Evolutionary conservation across 2,329 filamentous ascomycete genomes (phyloP).

Genomic region (Westerdykella sp.): DNA sequence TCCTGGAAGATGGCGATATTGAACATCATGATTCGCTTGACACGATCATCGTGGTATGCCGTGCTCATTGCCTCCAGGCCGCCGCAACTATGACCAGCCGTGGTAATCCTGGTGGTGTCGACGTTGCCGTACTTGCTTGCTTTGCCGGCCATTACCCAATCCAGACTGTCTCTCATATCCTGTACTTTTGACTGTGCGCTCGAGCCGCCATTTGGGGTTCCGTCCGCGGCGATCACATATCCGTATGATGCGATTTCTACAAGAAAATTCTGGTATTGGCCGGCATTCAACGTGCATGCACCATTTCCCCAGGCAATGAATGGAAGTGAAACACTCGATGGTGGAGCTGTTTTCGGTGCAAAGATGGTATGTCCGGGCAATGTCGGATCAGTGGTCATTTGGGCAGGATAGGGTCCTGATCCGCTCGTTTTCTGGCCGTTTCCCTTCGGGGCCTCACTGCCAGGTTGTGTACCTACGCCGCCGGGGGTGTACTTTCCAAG

Average conservation of each 20-base stretch:
- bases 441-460: conserved; percentile 8
- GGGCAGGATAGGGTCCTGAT: conserved; percentile 16
- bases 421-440: conserved; percentile 12
- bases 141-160: conserved; percentile 15
- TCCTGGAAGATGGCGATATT: conserved; percentile 19
- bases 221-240: conserved; percentile 17
- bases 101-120: conserved; percentile 14
- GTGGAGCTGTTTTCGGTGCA: conserved; percentile 10
- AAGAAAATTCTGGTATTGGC: conserved; percentile 12
- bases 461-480: conserved; percentile 3
- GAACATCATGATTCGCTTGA: conserved; percentile 4
- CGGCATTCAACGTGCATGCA: conserved; percentile 11
- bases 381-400: conserved; percentile 13
- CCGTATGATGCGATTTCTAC: conserved; percentile 17
- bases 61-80: conserved; percentile 14
- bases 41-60: conserved; percentile 13
- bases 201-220: conserved; percentile 7
- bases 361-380: conserved; percentile 14
- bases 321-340: conserved; percentile 11
- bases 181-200: conserved; percentile 15
- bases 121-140: conserved; percentile 17
- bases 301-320: conserved; percentile 19
- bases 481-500: conserved; percentile 9
- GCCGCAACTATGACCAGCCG: conserved; percentile 15
- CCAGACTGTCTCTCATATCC: conserved; percentile 15